A percentile compares a stretch with the other conserved stretches of the same genome.
phyloP scores from a whole-genome alignment of 805 yeast species.

The Lipomyces sp. region DNA sequence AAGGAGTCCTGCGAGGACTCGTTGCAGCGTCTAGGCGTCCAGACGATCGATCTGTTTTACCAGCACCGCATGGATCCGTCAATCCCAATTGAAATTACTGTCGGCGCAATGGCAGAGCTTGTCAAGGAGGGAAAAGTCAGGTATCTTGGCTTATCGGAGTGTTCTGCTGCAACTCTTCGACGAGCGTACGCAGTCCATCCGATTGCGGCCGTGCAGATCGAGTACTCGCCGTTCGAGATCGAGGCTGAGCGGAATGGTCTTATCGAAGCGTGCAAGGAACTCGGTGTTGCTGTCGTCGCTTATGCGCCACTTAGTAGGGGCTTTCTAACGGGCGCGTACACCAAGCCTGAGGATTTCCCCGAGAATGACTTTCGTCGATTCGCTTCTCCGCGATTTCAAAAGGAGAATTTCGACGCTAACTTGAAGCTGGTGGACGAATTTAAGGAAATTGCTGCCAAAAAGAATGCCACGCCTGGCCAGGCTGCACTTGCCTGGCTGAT shows the following conservation, averaged over 20 bases:
- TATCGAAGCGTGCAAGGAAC: slow-evolving; percentile 60
- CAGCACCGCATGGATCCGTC: slow-evolving; percentile 69
- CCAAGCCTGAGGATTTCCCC: slow-evolving; percentile 51
- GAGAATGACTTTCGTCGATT: slow-evolving; percentile 61
- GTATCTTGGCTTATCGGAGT: slow-evolving; percentile 78
- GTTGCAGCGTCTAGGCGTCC: slow-evolving; percentile 24
- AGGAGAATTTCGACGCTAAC: slow-evolving; percentile 62
- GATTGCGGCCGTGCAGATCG: slow-evolving; percentile 75
- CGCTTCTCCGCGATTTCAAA: slow-evolving; percentile 63
- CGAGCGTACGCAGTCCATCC: slow-evolving; percentile 62
- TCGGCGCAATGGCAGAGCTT: slow-evolving; percentile 60
- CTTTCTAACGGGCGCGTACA: slow-evolving; percentile 66
- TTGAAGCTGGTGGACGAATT: slow-evolving; percentile 54
- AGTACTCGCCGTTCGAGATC: slow-evolving; percentile 71
- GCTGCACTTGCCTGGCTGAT: slow-evolving; percentile 71
- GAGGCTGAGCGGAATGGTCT: slow-evolving; percentile 68
- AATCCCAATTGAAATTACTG: slow-evolving; percentile 62
- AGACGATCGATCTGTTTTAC: slow-evolving; percentile 61
- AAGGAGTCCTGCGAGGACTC: slow-evolving; percentile 25
- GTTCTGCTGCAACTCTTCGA: slow-evolving; percentile 61
- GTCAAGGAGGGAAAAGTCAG: slow-evolving; percentile 68
- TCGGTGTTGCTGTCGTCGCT: slow-evolving; percentile 68
- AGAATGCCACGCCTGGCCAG: slow-evolving; percentile 62
- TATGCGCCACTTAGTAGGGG: slow-evolving; percentile 89
- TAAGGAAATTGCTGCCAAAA: slow-evolving; percentile 54